These are phyloP conservation scores for Claviceps sp. DNA, from an alignment of 2,329 filamentous ascomycete genomes.

Conservation along the genomic window DNA sequence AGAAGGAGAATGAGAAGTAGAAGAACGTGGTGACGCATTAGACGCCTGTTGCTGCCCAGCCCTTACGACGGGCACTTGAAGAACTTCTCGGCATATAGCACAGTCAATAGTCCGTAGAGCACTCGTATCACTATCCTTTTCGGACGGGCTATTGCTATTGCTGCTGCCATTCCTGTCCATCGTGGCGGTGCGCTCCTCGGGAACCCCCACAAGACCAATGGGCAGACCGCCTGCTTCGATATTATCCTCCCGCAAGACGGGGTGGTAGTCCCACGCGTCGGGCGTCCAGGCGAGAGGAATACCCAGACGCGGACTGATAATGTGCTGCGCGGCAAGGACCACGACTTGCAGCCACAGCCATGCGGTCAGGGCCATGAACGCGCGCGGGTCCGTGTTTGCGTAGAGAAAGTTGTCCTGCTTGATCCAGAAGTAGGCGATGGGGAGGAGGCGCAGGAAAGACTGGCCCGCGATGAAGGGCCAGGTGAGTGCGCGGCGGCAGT, in stretches of 20 bases:
- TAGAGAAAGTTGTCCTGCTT: conserved; percentile 70
- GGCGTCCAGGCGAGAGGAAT: conserved; percentile 54
- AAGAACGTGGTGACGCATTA: background rate
- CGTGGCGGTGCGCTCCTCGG: conserved; percentile 3
- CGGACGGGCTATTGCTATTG: background rate
- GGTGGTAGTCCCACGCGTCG: conserved; percentile 92
- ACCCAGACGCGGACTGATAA: conserved; percentile 80
- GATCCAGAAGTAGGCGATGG: conserved; percentile 77
- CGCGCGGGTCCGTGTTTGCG: conserved; percentile 50
- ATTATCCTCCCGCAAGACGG: conserved; percentile 69
- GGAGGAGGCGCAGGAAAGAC: conserved; percentile 62
- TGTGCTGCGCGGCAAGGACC: conserved; percentile 64
- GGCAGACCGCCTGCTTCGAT: conserved; percentile 68
- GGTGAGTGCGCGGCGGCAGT: conserved; percentile 78
- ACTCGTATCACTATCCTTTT: conserved; percentile 6
- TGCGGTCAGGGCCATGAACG: conserved; percentile 44
- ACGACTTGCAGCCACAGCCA: conserved; percentile 87
- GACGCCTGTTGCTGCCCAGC: conserved; percentile 26
- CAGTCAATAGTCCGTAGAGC: conserved; percentile 56
- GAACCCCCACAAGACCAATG: conserved; percentile 45
- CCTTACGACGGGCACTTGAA: conserved; percentile 74
- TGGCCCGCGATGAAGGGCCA: conserved; percentile 87
- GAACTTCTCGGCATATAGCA: conserved; percentile 82
- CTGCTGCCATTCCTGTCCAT: background rate
- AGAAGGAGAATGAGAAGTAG: background rate